Percentiles rank a stretch among this genome's conserved stretches.
phyloP scores from a whole-genome alignment of 768 basidiomycete species.

The Trametes coccinea region DNA sequence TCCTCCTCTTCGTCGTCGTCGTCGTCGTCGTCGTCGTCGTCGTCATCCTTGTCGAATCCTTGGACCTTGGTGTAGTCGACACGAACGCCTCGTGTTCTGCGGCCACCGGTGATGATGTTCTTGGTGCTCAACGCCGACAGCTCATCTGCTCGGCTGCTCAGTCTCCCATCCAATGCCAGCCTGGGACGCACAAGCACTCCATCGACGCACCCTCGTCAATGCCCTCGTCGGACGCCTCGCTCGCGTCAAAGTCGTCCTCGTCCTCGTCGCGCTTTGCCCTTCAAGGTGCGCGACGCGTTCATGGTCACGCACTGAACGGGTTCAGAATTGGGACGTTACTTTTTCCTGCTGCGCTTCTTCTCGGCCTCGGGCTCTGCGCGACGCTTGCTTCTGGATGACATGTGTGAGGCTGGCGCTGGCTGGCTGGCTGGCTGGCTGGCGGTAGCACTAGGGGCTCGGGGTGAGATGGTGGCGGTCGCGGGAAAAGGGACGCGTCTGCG shows the following conservation, averaged over 20 bases:
- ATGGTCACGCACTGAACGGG: background rate
- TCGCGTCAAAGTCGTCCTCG: constrained; percentile 29
- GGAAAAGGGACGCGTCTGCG: background rate
- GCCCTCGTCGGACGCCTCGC: constrained; percentile 26
- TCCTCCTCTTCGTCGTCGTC: constrained; percentile 49
- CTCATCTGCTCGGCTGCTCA: constrained; percentile 15
- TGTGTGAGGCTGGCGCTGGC: constrained; percentile 4
- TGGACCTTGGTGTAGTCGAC: constrained; percentile 65
- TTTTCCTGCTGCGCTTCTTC: constrained; percentile 34
- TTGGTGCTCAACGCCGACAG: constrained; percentile 60
- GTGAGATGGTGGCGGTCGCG: constrained; percentile 5
- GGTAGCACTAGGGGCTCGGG: background rate
- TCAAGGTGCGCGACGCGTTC: constrained; percentile 1
- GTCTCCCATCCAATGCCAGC: background rate
- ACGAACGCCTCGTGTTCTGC: constrained; percentile 71
- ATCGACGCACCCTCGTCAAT: constrained; percentile 29
- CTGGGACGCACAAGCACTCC: background rate
- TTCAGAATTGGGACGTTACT: constrained; percentile 27
- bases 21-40: constrained; percentile 44
- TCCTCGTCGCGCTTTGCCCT: constrained; percentile 33
- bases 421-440: background rate
- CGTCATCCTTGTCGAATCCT: constrained; percentile 24
- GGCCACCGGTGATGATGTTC: constrained; percentile 51
- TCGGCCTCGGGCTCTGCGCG: constrained; percentile 36
- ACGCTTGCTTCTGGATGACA: constrained; percentile 33